phyloP scores from a whole-genome alignment of 2,329 filamentous ascomycete genomes.

The Alternaria brassicae region DNA sequence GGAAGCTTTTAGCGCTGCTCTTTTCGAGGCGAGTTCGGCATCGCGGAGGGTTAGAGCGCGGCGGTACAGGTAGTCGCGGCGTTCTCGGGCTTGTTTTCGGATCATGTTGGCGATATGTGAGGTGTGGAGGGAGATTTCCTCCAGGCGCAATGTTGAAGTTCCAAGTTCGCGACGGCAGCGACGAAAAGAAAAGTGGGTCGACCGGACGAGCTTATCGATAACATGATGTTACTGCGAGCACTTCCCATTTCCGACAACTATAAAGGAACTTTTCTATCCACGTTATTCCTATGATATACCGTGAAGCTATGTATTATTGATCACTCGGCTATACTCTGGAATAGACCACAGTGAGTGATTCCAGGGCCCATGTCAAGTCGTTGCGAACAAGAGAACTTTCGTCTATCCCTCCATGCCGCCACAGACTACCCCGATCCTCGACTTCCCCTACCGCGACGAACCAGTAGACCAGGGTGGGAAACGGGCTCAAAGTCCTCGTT shows the following conservation, averaged over 20 bases:
- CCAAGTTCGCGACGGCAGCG: constrained; percentile 4
- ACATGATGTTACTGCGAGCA: neutral
- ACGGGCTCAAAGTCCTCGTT: neutral
- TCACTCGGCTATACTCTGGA: neutral
- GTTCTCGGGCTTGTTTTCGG: constrained; percentile 71
- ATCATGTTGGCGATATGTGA: constrained; percentile 29
- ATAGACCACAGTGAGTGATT: neutral
- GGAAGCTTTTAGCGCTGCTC: constrained; percentile 83
- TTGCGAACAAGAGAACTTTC: neutral
- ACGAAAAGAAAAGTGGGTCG: constrained; percentile 15
- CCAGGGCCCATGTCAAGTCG: neutral
- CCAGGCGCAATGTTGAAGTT: neutral
- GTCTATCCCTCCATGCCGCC: neutral
- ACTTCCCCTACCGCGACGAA: neutral
- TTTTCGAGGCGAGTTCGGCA: constrained; percentile 90
- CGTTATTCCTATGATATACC: neutral
- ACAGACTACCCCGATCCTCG: neutral
- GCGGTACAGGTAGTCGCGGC: constrained; percentile 81
- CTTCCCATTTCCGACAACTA: constrained; percentile 10
- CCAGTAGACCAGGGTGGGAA: neutral
- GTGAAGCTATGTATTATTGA: neutral
- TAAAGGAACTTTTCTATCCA: neutral
- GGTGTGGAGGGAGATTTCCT: neutral
- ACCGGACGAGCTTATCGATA: constrained; percentile 14
- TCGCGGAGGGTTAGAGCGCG: constrained; percentile 78